Base-by-base conservation (phyloP, 192 early-diverging fungal genomes). In the Rhizoclosmatium sp. region DNA sequence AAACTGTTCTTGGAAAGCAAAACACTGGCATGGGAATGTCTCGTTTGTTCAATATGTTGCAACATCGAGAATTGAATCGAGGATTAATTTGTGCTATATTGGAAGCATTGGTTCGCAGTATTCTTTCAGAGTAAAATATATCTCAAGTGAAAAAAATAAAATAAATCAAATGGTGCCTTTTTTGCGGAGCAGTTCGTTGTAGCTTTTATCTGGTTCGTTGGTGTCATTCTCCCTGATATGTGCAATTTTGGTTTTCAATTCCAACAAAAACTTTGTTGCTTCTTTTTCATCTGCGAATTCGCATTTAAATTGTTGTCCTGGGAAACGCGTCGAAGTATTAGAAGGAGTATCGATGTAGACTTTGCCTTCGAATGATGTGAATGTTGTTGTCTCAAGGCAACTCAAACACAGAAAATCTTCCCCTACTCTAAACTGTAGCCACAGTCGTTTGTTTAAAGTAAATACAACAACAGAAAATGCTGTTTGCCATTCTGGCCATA, bases 221-320 rank as follows among this genome's bases (percentile, higher is more conserved):
- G 51, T 54, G 5, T 54, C 5, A 54, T 12, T 54, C 16, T 7
- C 51, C 5, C 51, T 54, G 51, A 7, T 16, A 16, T 12, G 51
- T 16, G 31, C 16, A 16, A 54, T 7, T 54, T 7, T 54, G 51
- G 9, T 54, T 16, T 16, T 7, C 16, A 54, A 54, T 7, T 54
- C 51, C 5, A 16, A 54, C 7, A 39, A 9, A 58, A 72, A 70
- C 12, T 7, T 44, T 47, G 4, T 4, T 70, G 45, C 59, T 65
- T 65, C 45, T 47, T 61, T 71, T 41, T 65, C 69, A 19, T 14
- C 69, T 23, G 9, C 56, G 46, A 39, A 81, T 82, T 68, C 81
- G 90, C 87, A 82, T 91, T 12, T 54, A 62, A 96, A 89, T 74
- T 93, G 93, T 78, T 94, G 94, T 79, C 94, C 96, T 31, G 51